Conservation (phyloP, 768 basidiomycete species). For the Mycena belliarum region DNA sequence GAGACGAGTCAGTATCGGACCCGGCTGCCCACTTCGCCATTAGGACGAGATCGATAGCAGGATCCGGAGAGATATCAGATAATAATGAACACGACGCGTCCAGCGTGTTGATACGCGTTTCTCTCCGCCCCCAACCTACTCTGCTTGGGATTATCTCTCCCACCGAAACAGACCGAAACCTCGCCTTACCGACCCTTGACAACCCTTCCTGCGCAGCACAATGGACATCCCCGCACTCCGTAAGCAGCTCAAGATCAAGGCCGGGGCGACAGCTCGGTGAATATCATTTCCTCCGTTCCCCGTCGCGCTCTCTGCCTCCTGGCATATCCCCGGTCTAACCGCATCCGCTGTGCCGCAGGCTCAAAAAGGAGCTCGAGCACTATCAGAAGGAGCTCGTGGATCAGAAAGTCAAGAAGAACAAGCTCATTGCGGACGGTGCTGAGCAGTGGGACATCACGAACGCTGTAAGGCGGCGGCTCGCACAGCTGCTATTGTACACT, state of each 20-base stretch:
- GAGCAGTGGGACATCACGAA: slow-evolving; percentile 82
- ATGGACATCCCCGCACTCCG: slow-evolving; percentile 55
- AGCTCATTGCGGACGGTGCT: slow-evolving; percentile 56
- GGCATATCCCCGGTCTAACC: slow-evolving; percentile 13
- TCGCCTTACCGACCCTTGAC: slow-evolving; percentile 2
- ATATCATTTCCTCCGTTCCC: slow-evolving; percentile 7
- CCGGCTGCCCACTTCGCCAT: too few species aligned
- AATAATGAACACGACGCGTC: too few species aligned
- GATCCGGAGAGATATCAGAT: too few species aligned
- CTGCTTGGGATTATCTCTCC: neutral
- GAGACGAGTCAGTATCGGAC: too few species aligned
- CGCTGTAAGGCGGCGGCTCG: slow-evolving; percentile 46
- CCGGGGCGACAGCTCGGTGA: slow-evolving; percentile 66
- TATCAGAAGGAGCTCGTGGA: slow-evolving; percentile 69
- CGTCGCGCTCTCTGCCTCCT: neutral
- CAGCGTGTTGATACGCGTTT: neutral
- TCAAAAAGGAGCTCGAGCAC: slow-evolving; percentile 65
- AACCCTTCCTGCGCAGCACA: slow-evolving; percentile 10
- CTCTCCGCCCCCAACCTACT: neutral
- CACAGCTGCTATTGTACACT: neutral
- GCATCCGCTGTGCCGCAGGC: slow-evolving; percentile 36
- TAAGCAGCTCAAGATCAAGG: slow-evolving; percentile 78
- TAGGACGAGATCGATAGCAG: neutral
- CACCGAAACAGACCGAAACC: slow-evolving; percentile 14
- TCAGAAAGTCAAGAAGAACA: slow-evolving; percentile 59